Evolutionary conservation across 1,139 yeast genomes (phyloP).

Genomic region (Kodamaea arcana): DNA sequence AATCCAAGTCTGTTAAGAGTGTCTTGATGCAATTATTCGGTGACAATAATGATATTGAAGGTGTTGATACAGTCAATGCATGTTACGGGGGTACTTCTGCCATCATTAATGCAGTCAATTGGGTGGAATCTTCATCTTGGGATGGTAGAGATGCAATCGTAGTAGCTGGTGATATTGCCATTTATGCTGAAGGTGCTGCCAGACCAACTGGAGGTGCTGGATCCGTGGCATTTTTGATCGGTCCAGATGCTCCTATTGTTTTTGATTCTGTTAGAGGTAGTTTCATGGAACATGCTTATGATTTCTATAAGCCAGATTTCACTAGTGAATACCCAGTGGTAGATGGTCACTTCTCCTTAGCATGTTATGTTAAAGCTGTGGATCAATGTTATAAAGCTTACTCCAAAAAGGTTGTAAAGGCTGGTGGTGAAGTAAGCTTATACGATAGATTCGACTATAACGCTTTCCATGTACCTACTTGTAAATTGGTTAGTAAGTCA

Average conservation of each 20-base stretch:
- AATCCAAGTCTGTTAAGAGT: constrained; percentile 94
- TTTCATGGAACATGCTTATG: constrained; percentile 94
- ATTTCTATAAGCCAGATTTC: constrained; percentile 97
- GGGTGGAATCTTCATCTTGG: constrained; percentile 97
- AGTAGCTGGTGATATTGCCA: constrained; percentile 96
- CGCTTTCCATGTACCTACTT: constrained; percentile 98
- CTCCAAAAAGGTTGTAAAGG: constrained; percentile 71
- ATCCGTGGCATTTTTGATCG: constrained; percentile 88
- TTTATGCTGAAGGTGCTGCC: constrained; percentile 95
- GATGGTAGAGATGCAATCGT: constrained; percentile 98
- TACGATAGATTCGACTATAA: constrained; percentile 81
- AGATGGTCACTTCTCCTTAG: constrained; percentile 93
- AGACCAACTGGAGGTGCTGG: constrained; percentile 99
- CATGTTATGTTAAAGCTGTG: constrained; percentile 91
- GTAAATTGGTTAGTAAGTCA: constrained; percentile 90
- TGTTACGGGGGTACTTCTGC: constrained; percentile 99
- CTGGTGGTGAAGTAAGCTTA: constrained; percentile 52
- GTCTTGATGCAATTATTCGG: constrained; percentile 93
- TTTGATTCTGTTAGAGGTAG: constrained; percentile 87
- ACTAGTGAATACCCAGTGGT: constrained; percentile 95
- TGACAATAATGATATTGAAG: constrained; percentile 88
- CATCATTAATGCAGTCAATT: constrained; percentile 85
- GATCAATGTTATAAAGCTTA: constrained; percentile 83
- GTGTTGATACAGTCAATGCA: constrained; percentile 94
- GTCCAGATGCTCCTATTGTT: constrained; percentile 97